Percentiles rank a stretch among this genome's conserved stretches.
These are phyloP conservation scores for Berkeleyomyces basicola DNA, from an alignment of 2,329 filamentous ascomycete species.

Conservation along the genomic window DNA sequence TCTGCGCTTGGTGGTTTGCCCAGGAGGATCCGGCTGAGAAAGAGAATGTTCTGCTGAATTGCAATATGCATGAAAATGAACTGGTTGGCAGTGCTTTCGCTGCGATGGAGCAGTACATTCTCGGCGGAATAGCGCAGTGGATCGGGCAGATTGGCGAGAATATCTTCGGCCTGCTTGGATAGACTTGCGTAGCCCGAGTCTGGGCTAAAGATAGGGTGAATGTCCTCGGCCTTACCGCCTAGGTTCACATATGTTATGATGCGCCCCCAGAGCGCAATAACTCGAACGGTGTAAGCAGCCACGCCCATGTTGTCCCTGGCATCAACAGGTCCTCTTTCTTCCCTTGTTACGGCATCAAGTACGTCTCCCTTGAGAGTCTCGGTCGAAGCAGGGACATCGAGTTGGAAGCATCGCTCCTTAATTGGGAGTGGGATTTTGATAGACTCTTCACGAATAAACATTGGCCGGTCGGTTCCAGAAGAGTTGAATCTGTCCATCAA, in stretches of 20 bases:
- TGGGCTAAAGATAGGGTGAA: slow-evolving; percentile 62
- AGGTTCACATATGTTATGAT: slow-evolving; percentile 83
- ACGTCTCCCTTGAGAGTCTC: slow-evolving; percentile 63
- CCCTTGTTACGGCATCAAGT: slow-evolving; percentile 42
- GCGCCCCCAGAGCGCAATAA: slow-evolving; percentile 76
- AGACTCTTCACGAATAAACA: slow-evolving; percentile 78
- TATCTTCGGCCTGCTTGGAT: slow-evolving; percentile 51
- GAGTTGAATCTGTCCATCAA: slow-evolving; percentile 97
- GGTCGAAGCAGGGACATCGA: slow-evolving; percentile 78
- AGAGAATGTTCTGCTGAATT: slow-evolving; percentile 76
- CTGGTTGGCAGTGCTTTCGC: slow-evolving; percentile 74
- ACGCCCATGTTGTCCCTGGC: slow-evolving; percentile 76
- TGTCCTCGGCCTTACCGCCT: slow-evolving; percentile 66
- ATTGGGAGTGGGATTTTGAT: slow-evolving; percentile 82
- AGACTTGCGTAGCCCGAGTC: slow-evolving; percentile 62
- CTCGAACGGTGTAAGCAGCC: slow-evolving; percentile 72
- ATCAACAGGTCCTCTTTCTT: slow-evolving; percentile 35
- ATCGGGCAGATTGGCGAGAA: slow-evolving; percentile 52
- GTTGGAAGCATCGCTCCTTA: slow-evolving; percentile 74
- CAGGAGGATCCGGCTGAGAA: slow-evolving; percentile 52
- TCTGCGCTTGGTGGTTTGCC: slow-evolving; percentile 23
- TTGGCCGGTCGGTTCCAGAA: slow-evolving; percentile 79
- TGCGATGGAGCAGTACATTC: slow-evolving; percentile 71
- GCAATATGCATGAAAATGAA: slow-evolving; percentile 86
- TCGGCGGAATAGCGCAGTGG: slow-evolving; percentile 59